Conservation (phyloP, 331 rosid species). For the Acacia concinna region DNA sequence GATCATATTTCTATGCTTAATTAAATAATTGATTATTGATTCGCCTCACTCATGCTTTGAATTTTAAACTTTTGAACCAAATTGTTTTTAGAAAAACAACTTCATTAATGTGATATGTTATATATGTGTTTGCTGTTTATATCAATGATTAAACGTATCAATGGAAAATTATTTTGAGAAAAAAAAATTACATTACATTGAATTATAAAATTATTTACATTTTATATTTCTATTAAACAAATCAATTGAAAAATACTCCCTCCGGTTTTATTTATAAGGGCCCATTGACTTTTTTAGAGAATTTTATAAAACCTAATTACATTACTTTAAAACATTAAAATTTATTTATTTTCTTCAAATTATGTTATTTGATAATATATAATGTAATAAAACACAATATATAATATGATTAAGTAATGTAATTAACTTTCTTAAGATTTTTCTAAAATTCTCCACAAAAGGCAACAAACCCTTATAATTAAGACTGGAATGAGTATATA, state of each 20-base stretch:
- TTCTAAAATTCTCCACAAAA: no score
- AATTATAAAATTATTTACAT: neutral
- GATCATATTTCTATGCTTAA: slow-evolving; percentile 25
- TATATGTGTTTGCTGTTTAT: neutral
- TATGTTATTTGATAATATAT: no score
- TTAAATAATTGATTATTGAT: slow-evolving; percentile 6
- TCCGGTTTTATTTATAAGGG: no score
- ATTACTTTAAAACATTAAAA: no score
- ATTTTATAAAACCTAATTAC: no score
- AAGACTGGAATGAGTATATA: no score
- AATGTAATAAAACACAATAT: no score
- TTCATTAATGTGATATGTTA: neutral
- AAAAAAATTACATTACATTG: neutral
- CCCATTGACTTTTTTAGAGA: no score
- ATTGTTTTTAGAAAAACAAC: neutral
- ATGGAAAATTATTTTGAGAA: neutral
- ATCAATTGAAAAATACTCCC: neutral
- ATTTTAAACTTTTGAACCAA: neutral
- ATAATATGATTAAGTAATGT: no score
- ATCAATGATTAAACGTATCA: neutral
- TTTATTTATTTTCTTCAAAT: no score
- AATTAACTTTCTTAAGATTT: no score
- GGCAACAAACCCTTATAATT: no score
- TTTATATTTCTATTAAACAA: neutral
- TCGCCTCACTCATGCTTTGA: neutral